Percentiles rank a stretch among this genome's conserved stretches.
phyloP scores from a whole-genome alignment of 805 yeast genomes.

The Saccharomyces kudriavzevii region DNA sequence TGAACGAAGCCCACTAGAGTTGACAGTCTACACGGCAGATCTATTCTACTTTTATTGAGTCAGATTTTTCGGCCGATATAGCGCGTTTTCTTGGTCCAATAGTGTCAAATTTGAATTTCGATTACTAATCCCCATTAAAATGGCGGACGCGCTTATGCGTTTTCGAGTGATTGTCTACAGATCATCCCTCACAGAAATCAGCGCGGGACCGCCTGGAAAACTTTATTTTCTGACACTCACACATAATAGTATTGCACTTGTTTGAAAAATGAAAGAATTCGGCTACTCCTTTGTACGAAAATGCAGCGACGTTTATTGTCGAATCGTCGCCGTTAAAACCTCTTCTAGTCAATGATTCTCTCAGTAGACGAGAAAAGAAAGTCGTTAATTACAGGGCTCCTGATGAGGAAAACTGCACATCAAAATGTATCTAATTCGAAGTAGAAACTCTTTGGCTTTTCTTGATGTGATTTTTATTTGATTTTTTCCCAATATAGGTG shows the following conservation, averaged over 20 bases:
- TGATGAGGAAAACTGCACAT: neutral
- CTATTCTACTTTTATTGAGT: neutral
- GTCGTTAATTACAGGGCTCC: neutral
- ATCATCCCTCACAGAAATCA: neutral
- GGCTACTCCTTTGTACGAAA: neutral
- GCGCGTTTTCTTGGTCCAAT: neutral
- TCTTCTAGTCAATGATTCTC: neutral
- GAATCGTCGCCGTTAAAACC: neutral
- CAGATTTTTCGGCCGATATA: neutral
- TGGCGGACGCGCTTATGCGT: neutral
- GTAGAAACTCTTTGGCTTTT: neutral
- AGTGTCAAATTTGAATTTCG: neutral
- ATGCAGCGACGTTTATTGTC: neutral
- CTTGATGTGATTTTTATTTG: neutral
- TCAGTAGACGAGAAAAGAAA: no score
- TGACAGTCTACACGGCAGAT: neutral
- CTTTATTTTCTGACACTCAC: neutral
- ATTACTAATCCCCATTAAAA: neutral
- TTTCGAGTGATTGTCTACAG: neutral
- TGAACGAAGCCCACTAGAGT: neutral
- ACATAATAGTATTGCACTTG: neutral
- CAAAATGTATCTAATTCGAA: neutral
- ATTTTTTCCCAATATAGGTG: neutral
- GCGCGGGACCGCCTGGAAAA: neutral
- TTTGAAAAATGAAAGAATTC: neutral